Evolutionary conservation across 202 grass and related monocot genomes (phyloP).

Genomic region (Panicum virgatum): DNA sequence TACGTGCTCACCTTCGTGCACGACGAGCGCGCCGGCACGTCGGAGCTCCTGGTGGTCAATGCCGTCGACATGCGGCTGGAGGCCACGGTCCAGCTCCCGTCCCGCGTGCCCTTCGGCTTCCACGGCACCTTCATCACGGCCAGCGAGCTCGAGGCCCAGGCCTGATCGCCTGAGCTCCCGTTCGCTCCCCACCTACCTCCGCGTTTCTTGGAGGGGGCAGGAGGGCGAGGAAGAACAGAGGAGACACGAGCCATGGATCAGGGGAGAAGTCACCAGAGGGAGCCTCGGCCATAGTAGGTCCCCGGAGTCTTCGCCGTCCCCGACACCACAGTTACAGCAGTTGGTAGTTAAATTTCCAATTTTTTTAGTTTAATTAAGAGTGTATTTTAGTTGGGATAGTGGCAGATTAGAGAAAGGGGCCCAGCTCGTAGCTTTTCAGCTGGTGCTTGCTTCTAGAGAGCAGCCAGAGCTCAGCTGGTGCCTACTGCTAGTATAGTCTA

Average conservation of each 20-base stretch:
- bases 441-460: conserved; percentile 39
- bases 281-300: conserved; percentile 45
- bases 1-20: conserved; percentile 75
- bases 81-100: conserved; percentile 75
- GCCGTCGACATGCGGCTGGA: conserved; percentile 76
- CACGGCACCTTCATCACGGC: conserved; percentile 79
- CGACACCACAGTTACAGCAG: conserved; percentile 30
- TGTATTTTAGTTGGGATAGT: conserved; percentile 19
- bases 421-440: conserved; percentile 64
- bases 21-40: conserved; percentile 65
- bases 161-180: conserved; percentile 29
- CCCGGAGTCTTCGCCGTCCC: conserved; percentile 55
- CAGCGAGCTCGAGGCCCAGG: conserved; percentile 69
- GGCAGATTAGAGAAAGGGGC: conserved; percentile 38
- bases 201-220: conserved; percentile 47
- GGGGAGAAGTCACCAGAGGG: conserved; percentile 58
- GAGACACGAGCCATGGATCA: not conserved
- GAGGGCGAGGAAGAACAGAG: conserved; percentile 17
- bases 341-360: conserved; percentile 22
- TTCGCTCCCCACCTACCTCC: conserved; percentile 19
- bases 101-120: conserved; percentile 85
- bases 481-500: not conserved
- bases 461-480: conserved; percentile 47
- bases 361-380: conserved; percentile 23
- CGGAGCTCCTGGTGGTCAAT: conserved; percentile 75